phyloP scores from a whole-genome alignment of 352 stramenopile genomes.

The Globisporangium canariense region DNA sequence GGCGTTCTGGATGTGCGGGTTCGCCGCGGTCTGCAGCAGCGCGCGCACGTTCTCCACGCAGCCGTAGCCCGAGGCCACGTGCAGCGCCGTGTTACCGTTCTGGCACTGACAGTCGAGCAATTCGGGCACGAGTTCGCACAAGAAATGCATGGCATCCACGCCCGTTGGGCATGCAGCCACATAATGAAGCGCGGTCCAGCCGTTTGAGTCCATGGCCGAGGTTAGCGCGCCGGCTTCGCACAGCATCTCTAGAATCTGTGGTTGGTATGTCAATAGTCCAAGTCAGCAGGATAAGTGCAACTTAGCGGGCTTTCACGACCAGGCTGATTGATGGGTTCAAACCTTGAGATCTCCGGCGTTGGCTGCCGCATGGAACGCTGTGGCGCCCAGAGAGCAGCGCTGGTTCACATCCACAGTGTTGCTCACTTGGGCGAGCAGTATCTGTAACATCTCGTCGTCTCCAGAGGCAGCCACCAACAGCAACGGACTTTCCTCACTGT shows the following conservation, averaged over 20 bases:
- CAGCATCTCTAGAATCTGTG: slow-evolving; percentile 48
- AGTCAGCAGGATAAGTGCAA: too few species aligned
- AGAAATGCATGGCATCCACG: slow-evolving; percentile 40
- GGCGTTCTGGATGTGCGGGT: slow-evolving; percentile 37
- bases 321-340: slow-evolving; percentile 5
- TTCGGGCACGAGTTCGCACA: slow-evolving; percentile 49
- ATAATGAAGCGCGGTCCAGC: slow-evolving; percentile 66
- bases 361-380: slow-evolving; percentile 53
- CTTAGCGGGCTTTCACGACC: too few species aligned
- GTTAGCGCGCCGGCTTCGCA: slow-evolving; percentile 33
- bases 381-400: slow-evolving; percentile 39
- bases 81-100: slow-evolving; percentile 61
- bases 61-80: slow-evolving; percentile 57
- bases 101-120: slow-evolving; percentile 44
- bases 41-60: slow-evolving; percentile 46
- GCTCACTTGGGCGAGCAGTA: slow-evolving; percentile 20
- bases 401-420: slow-evolving; percentile 38
- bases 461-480: slow-evolving; percentile 54
- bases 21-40: slow-evolving; percentile 58
- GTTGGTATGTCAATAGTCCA: neutral
- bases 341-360: slow-evolving; percentile 48
- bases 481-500: slow-evolving; percentile 49
- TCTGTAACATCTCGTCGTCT: slow-evolving; percentile 25
- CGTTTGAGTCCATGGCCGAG: slow-evolving; percentile 42
- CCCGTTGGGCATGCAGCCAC: slow-evolving; percentile 40